phyloP scores from a whole-genome alignment of 441 rosid genomes.

The Metrosideros polymorpha region DNA sequence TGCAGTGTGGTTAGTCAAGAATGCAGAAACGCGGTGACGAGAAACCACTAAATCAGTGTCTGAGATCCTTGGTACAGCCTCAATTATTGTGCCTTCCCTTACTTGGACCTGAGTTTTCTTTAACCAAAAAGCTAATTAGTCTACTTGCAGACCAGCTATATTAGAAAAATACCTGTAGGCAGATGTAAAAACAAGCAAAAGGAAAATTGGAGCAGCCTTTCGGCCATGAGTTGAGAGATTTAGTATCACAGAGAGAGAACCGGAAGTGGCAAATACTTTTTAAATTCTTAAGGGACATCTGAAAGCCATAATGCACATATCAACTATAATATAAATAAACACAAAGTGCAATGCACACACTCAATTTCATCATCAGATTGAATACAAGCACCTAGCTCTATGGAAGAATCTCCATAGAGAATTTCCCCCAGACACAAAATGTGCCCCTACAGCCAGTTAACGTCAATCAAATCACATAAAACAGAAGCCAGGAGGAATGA shows the following conservation, averaged over 20 bases:
- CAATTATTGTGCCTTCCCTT: slow-evolving; percentile 15
- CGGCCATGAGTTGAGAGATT: not conserved
- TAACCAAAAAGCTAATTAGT: not conserved
- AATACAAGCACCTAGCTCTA: not conserved
- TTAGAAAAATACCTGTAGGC: not conserved
- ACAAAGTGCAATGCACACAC: not conserved
- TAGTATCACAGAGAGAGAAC: not conserved
- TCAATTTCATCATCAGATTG: not conserved
- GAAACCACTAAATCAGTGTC: slow-evolving; percentile 41
- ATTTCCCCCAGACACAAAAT: not conserved
- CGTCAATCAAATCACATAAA: not conserved
- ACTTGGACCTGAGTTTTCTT: slow-evolving; percentile 9
- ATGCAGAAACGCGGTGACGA: slow-evolving; percentile 38
- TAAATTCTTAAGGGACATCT: not conserved
- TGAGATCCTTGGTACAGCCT: slow-evolving; percentile 28
- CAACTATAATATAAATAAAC: not conserved
- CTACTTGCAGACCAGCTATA: not conserved
- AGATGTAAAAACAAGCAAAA: not conserved
- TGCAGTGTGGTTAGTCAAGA: slow-evolving; percentile 43
- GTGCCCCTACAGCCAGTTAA: not conserved
- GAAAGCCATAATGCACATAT: not conserved
- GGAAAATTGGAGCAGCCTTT: not conserved
- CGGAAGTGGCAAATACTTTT: not conserved
- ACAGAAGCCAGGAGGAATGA: not conserved
- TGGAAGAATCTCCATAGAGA: not conserved